phyloP scores from a whole-genome alignment of 345 rosid genomes.

The Microcos paniculata region DNA sequence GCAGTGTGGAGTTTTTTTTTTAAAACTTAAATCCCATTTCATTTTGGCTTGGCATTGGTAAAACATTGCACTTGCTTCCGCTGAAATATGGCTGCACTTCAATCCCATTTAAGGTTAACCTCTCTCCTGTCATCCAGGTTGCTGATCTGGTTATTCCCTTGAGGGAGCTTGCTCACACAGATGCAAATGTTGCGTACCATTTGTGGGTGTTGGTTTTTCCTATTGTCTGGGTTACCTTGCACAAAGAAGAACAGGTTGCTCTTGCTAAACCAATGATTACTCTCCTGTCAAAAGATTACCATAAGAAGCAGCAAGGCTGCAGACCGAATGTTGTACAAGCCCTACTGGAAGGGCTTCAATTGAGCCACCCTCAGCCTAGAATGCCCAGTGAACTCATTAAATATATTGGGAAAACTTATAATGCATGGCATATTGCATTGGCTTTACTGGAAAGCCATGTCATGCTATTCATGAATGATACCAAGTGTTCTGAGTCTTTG shows the following conservation, averaged over 20 bases:
- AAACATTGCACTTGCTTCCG: not conserved
- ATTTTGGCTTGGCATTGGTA: not conserved
- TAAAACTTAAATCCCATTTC: too few relatives aligned
- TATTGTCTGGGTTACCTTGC: constrained; percentile 93
- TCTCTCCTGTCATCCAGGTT: constrained; percentile 47
- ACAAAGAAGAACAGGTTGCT: constrained; percentile 79
- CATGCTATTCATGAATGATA: constrained; percentile 80
- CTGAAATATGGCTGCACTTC: not conserved
- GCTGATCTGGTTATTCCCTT: constrained; percentile 86
- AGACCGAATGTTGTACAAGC: constrained; percentile 99
- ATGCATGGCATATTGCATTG: constrained; percentile 96
- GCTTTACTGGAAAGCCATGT: constrained; percentile 96
- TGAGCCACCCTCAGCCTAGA: constrained; percentile 99
- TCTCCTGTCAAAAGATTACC: constrained; percentile 88
- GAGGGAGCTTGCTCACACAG: constrained; percentile 93
- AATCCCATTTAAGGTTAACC: constrained; percentile 4
- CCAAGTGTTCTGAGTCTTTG: constrained; percentile 91
- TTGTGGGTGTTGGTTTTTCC: constrained; percentile 99
- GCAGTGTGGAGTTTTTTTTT: too few relatives aligned
- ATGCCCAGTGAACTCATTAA: constrained; percentile 98
- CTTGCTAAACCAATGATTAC: constrained; percentile 90
- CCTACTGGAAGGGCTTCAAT: constrained; percentile 91
- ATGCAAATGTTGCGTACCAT: constrained; percentile 95
- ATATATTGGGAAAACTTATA: constrained; percentile 92
- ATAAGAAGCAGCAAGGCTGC: constrained; percentile 91